phyloP scores from a whole-genome alignment of 495 filamentous ascomycete genomes.

The Monascus purpureus region DNA sequence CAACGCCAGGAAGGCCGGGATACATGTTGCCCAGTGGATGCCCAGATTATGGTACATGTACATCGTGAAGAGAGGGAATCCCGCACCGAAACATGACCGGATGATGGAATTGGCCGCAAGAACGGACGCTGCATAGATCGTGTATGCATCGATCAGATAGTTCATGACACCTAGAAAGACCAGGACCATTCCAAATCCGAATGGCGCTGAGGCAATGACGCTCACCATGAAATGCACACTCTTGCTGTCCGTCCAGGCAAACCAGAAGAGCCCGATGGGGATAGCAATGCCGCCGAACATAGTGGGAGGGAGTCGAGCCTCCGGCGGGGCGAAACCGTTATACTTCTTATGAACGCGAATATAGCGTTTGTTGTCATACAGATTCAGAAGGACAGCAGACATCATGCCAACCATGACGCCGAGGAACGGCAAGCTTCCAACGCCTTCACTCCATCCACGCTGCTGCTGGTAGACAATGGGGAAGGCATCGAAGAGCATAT shows the following conservation, averaged over 20 bases:
- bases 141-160: slow-evolving; percentile 52
- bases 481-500: slow-evolving; percentile 54
- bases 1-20: slow-evolving; percentile 54
- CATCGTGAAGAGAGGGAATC: slow-evolving; percentile 50
- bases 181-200: slow-evolving; percentile 27
- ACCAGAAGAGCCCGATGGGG: slow-evolving; percentile 45
- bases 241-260: slow-evolving; percentile 42
- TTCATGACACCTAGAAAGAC: slow-evolving; percentile 26
- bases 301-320: slow-evolving; percentile 13
- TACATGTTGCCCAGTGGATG: slow-evolving; percentile 50
- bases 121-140: slow-evolving; percentile 47
- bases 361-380: slow-evolving; percentile 6
- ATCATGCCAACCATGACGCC: slow-evolving; percentile 54
- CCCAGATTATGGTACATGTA: slow-evolving; percentile 54
- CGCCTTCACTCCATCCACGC: slow-evolving; percentile 48
- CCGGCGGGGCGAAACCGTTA: too few relatives aligned
- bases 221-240: slow-evolving; percentile 39
- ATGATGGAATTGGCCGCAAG: slow-evolving; percentile 50
- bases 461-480: slow-evolving; percentile 55
- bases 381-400: neutral
- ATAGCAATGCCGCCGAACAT: slow-evolving; percentile 37
- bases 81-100: slow-evolving; percentile 53
- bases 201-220: slow-evolving; percentile 31
- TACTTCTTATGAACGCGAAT: neutral
- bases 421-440: slow-evolving; percentile 50